Conservation (phyloP, 768 basidiomycete species). For the Lactarius vividus region DNA sequence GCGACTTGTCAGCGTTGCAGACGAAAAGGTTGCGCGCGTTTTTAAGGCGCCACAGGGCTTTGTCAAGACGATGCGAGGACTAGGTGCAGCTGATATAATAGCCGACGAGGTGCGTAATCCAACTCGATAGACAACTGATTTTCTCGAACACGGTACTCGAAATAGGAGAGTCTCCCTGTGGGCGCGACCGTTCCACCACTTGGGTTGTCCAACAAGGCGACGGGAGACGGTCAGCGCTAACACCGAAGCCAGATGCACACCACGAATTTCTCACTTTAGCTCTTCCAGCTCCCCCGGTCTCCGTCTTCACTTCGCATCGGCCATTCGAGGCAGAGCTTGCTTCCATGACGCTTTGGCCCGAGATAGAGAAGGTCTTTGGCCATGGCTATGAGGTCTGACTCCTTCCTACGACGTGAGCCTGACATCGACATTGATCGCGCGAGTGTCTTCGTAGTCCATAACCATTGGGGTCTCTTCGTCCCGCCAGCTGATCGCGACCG, state of each 20-base stretch:
- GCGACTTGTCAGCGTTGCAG: slow-evolving; percentile 86
- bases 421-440: not conserved
- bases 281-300: slow-evolving; percentile 28
- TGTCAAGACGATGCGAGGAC: slow-evolving; percentile 55
- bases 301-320: slow-evolving; percentile 34
- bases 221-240: slow-evolving; percentile 55
- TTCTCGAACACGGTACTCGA: not conserved
- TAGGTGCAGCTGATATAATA: slow-evolving; percentile 47
- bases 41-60: slow-evolving; percentile 90
- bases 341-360: slow-evolving; percentile 90
- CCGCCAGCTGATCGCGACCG: slow-evolving; percentile 73
- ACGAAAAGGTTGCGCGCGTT: slow-evolving; percentile 92
- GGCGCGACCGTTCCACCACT: slow-evolving; percentile 91
- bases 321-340: slow-evolving; percentile 92
- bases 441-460: slow-evolving; percentile 55
- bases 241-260: not conserved
- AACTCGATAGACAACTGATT: not conserved
- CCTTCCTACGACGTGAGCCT: not conserved
- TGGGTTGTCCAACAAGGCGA: slow-evolving; percentile 91
- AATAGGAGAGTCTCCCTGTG: slow-evolving; percentile 58
- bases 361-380: slow-evolving; percentile 94
- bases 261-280: slow-evolving; percentile 3
- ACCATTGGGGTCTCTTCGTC: slow-evolving; percentile 73
- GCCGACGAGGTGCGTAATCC: slow-evolving; percentile 48
- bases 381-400: slow-evolving; percentile 90